phyloP scores from a whole-genome alignment of 306 rosid species.

The Trifolium subterraneum region DNA sequence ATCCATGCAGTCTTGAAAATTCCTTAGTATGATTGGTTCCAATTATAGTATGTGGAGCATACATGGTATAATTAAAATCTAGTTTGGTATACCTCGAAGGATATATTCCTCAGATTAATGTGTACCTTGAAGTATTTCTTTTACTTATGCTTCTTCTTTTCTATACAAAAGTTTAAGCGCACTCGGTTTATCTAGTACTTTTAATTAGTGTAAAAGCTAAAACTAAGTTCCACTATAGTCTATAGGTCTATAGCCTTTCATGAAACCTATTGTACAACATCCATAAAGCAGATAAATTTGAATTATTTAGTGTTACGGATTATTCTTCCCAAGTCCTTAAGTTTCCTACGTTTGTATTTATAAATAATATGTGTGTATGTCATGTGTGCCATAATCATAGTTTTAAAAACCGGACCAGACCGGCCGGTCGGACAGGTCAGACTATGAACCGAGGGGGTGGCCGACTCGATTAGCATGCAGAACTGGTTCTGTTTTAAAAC shows the following conservation, averaged over 20 bases:
- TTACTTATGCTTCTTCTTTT: conserved; percentile 37
- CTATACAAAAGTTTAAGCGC: conserved; percentile 44
- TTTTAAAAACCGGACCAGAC: no score
- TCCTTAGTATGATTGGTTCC: not conserved
- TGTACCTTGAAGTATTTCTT: not conserved
- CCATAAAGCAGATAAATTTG: not conserved
- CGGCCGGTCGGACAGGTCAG: no score
- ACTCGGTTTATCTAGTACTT: conserved; percentile 35
- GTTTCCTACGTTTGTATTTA: no score
- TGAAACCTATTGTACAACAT: conserved; percentile 21
- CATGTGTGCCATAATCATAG: no score
- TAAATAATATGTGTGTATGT: no score
- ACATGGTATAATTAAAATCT: not conserved
- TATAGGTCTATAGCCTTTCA: conserved; percentile 49
- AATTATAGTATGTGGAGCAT: not conserved
- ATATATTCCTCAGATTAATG: not conserved
- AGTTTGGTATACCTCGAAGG: conserved; percentile 28
- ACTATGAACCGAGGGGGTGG: no score
- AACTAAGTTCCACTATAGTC: conserved; percentile 45
- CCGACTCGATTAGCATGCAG: no score
- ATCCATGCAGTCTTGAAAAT: not conserved
- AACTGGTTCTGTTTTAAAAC: no score
- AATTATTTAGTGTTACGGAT: not conserved
- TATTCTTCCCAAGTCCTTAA: not conserved
- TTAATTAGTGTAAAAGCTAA: conserved; percentile 46